phyloP scores from a whole-genome alignment of 2,329 filamentous ascomycete genomes.

The Ophiostoma ips region DNA sequence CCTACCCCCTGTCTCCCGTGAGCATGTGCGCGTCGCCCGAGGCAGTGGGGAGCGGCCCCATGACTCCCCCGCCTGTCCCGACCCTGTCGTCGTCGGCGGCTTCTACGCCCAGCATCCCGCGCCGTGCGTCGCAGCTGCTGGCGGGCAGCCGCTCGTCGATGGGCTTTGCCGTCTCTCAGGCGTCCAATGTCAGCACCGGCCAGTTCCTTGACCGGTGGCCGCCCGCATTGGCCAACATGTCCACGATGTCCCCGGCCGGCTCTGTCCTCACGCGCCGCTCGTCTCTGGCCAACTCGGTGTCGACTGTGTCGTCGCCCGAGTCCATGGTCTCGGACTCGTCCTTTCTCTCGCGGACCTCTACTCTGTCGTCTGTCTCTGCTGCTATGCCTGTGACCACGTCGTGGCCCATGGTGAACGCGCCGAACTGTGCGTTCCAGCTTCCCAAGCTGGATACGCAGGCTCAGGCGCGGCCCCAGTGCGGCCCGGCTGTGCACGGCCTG shows the following conservation, averaged over 20 bases:
- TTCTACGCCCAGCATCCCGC: background rate
- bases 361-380: slow-evolving; percentile 22
- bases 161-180: slow-evolving; percentile 46
- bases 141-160: slow-evolving; percentile 37
- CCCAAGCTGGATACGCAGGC: slow-evolving; percentile 34
- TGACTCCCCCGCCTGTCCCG: slow-evolving; percentile 15
- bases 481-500: slow-evolving; percentile 19
- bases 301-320: slow-evolving; percentile 50
- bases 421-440: slow-evolving; percentile 23
- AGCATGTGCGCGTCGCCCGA: slow-evolving; percentile 12
- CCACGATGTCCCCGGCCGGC: slow-evolving; percentile 37
- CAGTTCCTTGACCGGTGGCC: slow-evolving; percentile 42
- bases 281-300: slow-evolving; percentile 49
- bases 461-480: slow-evolving; percentile 47
- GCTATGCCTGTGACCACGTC: slow-evolving; percentile 31
- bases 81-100: background rate
- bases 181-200: slow-evolving; percentile 28
- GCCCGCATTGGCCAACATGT: background rate
- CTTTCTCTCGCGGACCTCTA: slow-evolving; percentile 35
- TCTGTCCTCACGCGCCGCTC: slow-evolving; percentile 40
- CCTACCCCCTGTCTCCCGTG: slow-evolving; percentile 8
- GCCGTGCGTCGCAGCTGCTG: slow-evolving; percentile 30
- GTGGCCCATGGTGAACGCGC: slow-evolving; percentile 47
- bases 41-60: slow-evolving; percentile 18
- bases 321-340: slow-evolving; percentile 53